Evolutionary conservation across 2,329 filamentous ascomycete genomes (phyloP), one percentile per base, ranked within the genome.

Genomic region (Fusarium secorum): DNA sequence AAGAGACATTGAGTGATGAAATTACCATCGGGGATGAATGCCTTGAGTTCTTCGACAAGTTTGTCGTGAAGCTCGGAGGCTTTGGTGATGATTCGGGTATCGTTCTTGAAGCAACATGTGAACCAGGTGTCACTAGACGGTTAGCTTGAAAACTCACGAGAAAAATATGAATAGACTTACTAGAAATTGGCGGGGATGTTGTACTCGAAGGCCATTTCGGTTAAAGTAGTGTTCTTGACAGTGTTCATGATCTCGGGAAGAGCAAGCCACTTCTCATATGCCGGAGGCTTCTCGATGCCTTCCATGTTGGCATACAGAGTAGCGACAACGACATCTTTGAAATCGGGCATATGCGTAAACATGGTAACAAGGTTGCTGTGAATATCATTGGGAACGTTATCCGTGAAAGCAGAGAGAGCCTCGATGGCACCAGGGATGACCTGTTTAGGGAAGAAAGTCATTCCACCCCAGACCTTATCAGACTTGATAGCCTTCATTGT

Each of bases 401-500:
- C 51, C 11, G 65, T 58, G 22, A 72, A 70, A 1, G 35, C 11
- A 0, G 41, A 56, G 1, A 72, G 41, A 11, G 65, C 57, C 6
- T 60, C 65, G 7, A 70, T 66, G 4, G 65, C 65, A 9, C 28
- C 45, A 9, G 69, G 57, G 11, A 70, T 72, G 3, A 38, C 42
- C 9, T 72, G 55, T 15, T 72, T 70, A 4, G 68, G 65, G 39
- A 67, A 59, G 15, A 64, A 45, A 3, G 64, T 49, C 66, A 73
- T 73, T n/a, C 70, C 70, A 14, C 66, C 70, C 67, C 71, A 73
- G 36, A 73, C 48, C 13, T 39, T 45, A 15, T 62, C 64, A 22
- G 30, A 38, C 24, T 57, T 53, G 26, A 79, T 79, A 2, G 74
- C 73, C 11, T 68, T 60, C 60, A 78, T 58, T 56, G 78, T 72